Evolutionary conservation across 2,329 filamentous ascomycete species (phyloP), one percentile per base, ranked within the genome.

Genomic region (Epicoccum sorghinum): DNA sequence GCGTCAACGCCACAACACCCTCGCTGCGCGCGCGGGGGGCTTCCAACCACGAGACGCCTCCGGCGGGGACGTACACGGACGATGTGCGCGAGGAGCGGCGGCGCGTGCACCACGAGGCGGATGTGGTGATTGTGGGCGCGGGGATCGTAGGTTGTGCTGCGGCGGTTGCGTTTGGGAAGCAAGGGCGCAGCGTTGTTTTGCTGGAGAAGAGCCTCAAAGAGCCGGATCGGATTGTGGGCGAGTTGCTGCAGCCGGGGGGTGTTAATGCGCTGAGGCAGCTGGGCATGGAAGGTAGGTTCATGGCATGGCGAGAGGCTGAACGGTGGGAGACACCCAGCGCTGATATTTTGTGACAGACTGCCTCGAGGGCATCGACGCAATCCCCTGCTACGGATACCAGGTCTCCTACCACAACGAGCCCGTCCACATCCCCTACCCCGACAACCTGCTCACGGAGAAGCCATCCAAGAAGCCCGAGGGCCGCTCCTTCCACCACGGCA

Each of bases 221-320:
- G 79, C 95, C 95, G 18, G 89, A 98, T 78, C 87, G 95, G 60
- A 99, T 99, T 64, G 92, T 99, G 42, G 95, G 95, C 66, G 95
- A 99, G 79, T 79, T 99, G 61, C 80, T 99, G 66, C 95, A 99
- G 77, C 95, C 95, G 0, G 95, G 95, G 45, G 95, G 95, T 44
- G 87, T 96, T 30, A 81, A 85, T 47, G 90, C 95, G 7, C 81
- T 99, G 67, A 83, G 87, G 69, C 86, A 90, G 71, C 80, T 99
- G 44, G 95, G 95, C 3, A 78, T 99, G 60, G 82, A 80, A 49
- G 65, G 71, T 73, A 50, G 14, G 61, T 60, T 22, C 25, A 30
- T 23, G 23, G 10, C 25, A 30, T 23, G 23, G 10, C 7, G 8
- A 14, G 29, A 30, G 29, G 29, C 2, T 30, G 29, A n/a, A n/a